Conservation (phyloP, 768 basidiomycete genomes). For the Pluteus cervinus region DNA sequence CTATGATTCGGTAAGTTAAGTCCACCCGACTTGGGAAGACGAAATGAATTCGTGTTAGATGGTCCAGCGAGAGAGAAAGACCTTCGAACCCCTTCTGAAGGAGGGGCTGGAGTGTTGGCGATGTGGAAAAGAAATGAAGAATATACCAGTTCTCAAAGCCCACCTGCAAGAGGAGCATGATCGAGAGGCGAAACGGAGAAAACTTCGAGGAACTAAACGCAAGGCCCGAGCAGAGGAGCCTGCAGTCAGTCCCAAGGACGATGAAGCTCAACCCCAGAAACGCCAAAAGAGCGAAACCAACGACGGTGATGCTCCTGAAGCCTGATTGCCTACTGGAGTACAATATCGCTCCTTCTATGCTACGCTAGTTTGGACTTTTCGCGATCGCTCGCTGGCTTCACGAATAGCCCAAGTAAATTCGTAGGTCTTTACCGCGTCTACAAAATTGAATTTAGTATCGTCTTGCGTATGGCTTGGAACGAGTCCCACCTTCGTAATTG, state of each 20-base stretch:
- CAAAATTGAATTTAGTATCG: constrained; percentile 4
- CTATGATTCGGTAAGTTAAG: constrained; percentile 39
- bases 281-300: not conserved
- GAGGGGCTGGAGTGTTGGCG: constrained; percentile 62
- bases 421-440: constrained; percentile 84
- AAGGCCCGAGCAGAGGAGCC: constrained; percentile 32
- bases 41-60: constrained; percentile 32
- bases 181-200: constrained; percentile 34
- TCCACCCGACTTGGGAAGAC: not conserved
- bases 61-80: constrained; percentile 39
- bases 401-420: constrained; percentile 94
- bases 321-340: not conserved
- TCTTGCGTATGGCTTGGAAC: constrained; percentile 2
- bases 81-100: constrained; percentile 65
- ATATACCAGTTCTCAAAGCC: constrained; percentile 66
- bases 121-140: constrained; percentile 58
- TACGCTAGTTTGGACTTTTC: constrained; percentile 4
- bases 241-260: constrained; percentile 4
- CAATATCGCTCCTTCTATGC: not conserved
- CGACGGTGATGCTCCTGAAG: too few relatives aligned
- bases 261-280: not conserved
- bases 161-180: constrained; percentile 78
- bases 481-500: constrained; percentile 67
- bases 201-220: constrained; percentile 27
- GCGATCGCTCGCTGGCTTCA: constrained; percentile 61